Evolutionary conservation across 805 yeast genomes (phyloP), one percentile per base, ranked within the genome.

Genomic region (Kodamaea laetipori): DNA sequence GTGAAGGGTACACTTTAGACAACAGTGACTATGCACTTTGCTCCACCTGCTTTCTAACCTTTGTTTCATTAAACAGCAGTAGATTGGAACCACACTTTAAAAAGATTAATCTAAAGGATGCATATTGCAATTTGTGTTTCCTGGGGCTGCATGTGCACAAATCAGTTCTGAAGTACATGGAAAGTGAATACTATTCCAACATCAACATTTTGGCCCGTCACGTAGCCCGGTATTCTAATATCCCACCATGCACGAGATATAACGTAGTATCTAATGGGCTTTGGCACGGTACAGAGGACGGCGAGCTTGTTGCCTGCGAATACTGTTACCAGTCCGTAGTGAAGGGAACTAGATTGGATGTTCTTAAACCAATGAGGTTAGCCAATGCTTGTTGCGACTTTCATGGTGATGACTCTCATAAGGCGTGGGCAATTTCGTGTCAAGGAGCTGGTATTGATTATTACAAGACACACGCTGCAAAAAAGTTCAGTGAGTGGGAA

Each of bases 1-100:
- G 34, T n/a, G 34, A 30, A 30, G 34, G 19, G 6, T 30, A 30
- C 17, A 30, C 34, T 3, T 6, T 30, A 15, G 34, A 30, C 6
- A 17, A 17, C 34, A 17, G 34, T 13, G 34, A 30, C 19, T 30
- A 30, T 15, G 34, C 34, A 7, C 15, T 30, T 30, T 30, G 34
- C 19, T 5, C 19, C 34, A 15, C 19, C 8, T 30, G 34, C 15
- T 30, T 13, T 15, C 3, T 30, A n/a, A 30, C 15, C n/a, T 15
- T 13, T 7, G n/a, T 30, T 10, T 17, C 15, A 15, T 15, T 30
- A 11, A 10, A n/a, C 19, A 15, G 17, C n/a, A 30, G 34, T 30
- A 30, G 6, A 16, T 30, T 30, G 18, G 34, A 15, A 30, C 34
- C 34, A 4, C 3, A 5, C 19, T 30, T 13, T 17, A 30, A 15